A percentile compares a stretch with the other conserved stretches of the same genome.
Evolutionary conservation across 192 early-diverging fungal species (phyloP).

Genomic region (Rhizoclosmatium globosum): DNA sequence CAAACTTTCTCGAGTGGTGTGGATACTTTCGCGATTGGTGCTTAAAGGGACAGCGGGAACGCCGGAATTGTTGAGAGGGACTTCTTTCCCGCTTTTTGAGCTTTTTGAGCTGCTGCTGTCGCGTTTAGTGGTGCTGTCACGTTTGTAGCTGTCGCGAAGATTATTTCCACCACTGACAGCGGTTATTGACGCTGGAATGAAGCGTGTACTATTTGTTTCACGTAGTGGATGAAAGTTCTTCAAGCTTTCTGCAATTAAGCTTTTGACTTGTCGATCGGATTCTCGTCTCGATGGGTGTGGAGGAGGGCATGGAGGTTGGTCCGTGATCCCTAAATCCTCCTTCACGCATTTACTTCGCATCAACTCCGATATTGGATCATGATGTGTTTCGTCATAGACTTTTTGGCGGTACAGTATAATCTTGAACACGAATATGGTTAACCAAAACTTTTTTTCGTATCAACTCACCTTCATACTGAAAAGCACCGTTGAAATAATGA

Average conservation of each 20-base stretch:
- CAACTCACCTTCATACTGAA: constrained; percentile 33
- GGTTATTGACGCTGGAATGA: not conserved
- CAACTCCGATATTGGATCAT: not conserved
- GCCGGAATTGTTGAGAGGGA: not conserved
- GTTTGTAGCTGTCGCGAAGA: not conserved
- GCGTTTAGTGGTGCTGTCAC: not conserved
- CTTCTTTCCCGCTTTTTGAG: not conserved
- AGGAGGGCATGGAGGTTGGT: not conserved
- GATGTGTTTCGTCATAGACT: constrained; percentile 9
- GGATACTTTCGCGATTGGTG: not conserved
- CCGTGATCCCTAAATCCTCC: not conserved
- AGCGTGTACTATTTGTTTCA: not conserved
- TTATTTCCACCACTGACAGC: not conserved
- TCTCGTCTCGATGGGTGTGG: not conserved
- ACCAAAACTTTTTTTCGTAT: not conserved
- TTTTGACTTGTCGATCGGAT: not conserved
- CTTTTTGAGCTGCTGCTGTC: not conserved
- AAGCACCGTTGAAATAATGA: constrained; percentile 24
- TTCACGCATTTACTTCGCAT: not conserved
- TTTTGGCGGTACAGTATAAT: not conserved
- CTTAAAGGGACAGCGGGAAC: too few relatives aligned
- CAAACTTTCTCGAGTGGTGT: not conserved
- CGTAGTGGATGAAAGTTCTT: not conserved
- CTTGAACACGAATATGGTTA: not conserved
- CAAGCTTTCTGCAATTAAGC: not conserved